Evolutionary conservation across 345 rosid genomes (phyloP).

Genomic region (Angophora floribunda): DNA sequence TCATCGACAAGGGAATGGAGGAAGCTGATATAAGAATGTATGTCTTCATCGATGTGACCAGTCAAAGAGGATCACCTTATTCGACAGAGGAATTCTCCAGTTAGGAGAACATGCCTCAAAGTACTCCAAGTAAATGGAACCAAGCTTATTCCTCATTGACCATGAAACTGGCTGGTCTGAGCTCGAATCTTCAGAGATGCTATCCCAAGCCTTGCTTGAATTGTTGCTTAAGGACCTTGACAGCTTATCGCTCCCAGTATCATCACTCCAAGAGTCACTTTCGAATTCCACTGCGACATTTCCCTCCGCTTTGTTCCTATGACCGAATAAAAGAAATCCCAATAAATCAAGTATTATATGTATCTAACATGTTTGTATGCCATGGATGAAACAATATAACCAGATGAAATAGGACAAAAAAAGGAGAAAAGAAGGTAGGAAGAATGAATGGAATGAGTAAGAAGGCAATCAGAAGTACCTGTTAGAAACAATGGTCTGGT

Average conservation of each 20-base stretch:
- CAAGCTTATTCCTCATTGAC: constrained; percentile 26
- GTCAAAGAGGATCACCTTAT: constrained; percentile 29
- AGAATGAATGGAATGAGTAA: background rate
- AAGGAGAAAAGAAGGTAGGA: background rate
- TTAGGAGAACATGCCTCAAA: constrained; percentile 56
- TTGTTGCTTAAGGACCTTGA: constrained; percentile 52
- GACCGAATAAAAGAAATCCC: background rate
- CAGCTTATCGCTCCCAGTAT: constrained; percentile 41
- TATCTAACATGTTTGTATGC: background rate
- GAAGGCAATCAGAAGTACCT: constrained; percentile 18
- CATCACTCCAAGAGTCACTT: constrained; percentile 62
- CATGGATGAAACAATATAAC: background rate
- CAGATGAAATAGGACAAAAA: background rate
- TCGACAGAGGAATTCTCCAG: constrained; percentile 46
- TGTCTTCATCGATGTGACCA: background rate
- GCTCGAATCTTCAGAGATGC: constrained; percentile 46
- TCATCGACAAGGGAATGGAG: background rate
- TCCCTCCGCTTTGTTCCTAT: constrained; percentile 23
- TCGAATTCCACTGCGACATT: constrained; percentile 29
- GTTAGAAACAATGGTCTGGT: constrained; percentile 20
- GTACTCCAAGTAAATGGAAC: constrained; percentile 42
- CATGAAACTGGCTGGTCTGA: constrained; percentile 28
- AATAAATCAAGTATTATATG: background rate
- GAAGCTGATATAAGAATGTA: background rate
- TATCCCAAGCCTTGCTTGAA: constrained; percentile 60